These are phyloP conservation scores for Pittosporum tobira DNA, from an alignment of 129 eudicot species.

Conservation along the genomic window DNA sequence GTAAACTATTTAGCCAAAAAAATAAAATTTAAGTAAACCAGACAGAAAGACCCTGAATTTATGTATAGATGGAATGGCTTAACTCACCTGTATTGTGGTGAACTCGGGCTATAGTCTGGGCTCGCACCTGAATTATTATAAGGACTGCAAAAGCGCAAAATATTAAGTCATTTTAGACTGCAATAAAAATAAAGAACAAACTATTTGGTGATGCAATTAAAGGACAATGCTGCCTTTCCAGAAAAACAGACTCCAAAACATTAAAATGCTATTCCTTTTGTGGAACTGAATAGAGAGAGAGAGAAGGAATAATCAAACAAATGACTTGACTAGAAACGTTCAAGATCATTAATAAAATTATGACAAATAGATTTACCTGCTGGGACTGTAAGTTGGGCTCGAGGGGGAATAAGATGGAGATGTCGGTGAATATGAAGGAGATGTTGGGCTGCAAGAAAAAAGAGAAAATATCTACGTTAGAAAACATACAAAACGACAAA, in stretches of 20 bases:
- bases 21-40: neutral
- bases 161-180: neutral
- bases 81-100: conserved; percentile 81
- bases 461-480: neutral
- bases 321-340: neutral
- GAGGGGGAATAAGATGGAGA: conserved; percentile 98
- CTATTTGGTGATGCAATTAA: neutral
- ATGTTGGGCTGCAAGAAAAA: conserved; percentile 77
- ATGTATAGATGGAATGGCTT: neutral
- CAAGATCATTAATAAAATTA: neutral
- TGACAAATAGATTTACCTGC: conserved; percentile 52
- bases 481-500: neutral
- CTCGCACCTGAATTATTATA: conserved; percentile 50
- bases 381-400: conserved; percentile 93
- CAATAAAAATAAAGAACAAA: conserved; percentile 2
- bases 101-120: conserved; percentile 85
- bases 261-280: neutral
- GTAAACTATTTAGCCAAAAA: too few species aligned
- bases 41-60: neutral
- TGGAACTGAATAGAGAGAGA: neutral
- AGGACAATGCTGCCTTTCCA: too few species aligned
- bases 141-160: conserved; percentile 43
- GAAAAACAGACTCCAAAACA: neutral
- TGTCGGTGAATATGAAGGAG: conserved; percentile 89
- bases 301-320: neutral